These are phyloP conservation scores for Solanum aculeatissimum DNA, from an alignment of 305 asterid species.

Conservation along the genomic window DNA sequence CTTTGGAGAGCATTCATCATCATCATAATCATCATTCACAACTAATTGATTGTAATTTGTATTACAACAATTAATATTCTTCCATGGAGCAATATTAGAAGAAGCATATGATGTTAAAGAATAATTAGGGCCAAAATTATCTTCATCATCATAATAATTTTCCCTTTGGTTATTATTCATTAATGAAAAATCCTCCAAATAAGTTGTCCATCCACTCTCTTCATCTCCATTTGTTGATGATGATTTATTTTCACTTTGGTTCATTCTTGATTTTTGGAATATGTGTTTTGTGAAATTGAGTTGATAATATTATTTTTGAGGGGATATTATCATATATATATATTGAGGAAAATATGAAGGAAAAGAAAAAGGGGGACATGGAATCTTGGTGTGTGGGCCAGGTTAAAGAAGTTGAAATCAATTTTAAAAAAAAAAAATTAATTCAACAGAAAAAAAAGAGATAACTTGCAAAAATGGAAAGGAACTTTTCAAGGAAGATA, in stretches of 20 bases:
- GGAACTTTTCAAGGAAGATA: neutral
- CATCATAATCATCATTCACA: neutral
- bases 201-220: constrained; percentile 5
- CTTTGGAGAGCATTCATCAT: neutral
- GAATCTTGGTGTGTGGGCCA: neutral
- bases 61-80: neutral
- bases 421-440: too few species aligned
- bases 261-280: neutral
- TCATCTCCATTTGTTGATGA: neutral
- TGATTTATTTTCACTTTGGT: neutral
- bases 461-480: neutral
- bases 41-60: neutral
- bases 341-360: neutral
- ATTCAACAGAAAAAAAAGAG: neutral
- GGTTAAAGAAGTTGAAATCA: neutral
- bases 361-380: neutral
- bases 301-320: neutral
- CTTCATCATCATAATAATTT: neutral
- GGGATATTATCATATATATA: neutral
- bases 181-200: neutral
- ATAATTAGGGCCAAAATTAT: neutral
- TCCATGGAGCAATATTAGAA: neutral
- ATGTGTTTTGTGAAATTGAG: neutral
- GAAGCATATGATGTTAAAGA: neutral
- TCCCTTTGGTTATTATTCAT: neutral